These are phyloP conservation scores for Mycena indigotica DNA, from an alignment of 768 basidiomycete genomes.

Conservation along the genomic window DNA sequence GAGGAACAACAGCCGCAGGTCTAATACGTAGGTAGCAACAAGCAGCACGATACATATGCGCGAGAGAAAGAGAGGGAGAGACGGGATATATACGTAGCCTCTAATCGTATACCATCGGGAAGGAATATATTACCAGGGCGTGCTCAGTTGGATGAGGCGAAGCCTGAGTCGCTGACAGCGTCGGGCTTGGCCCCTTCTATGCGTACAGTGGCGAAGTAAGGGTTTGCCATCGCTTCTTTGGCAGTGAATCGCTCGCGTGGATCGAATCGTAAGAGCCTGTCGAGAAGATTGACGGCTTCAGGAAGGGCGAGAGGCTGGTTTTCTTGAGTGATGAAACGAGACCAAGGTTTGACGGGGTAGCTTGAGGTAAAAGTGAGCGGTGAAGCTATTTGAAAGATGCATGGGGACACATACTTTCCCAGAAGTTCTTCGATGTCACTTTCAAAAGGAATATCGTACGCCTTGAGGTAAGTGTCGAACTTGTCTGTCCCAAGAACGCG, in stretches of 20 bases:
- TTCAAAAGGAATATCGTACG: conserved; percentile 92
- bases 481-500: conserved; percentile 97
- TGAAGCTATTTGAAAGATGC: background rate
- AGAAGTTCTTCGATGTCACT: conserved; percentile 91
- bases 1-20: no score
- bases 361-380: conserved; percentile 38
- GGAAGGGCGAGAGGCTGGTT: conserved; percentile 95
- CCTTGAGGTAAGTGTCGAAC: conserved; percentile 85
- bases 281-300: conserved; percentile 93
- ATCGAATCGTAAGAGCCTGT: conserved; percentile 94
- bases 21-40: no score
- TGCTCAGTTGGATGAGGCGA: conserved; percentile 9
- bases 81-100: background rate
- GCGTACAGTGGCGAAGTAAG: conserved; percentile 75
- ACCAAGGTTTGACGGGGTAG: conserved; percentile 93
- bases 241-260: conserved; percentile 96
- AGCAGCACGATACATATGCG: no score
- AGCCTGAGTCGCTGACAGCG: conserved; percentile 18
- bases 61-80: no score
- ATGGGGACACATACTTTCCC: conserved; percentile 55
- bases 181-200: conserved; percentile 18
- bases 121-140: background rate
- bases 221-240: conserved; percentile 84
- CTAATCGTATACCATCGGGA: background rate
- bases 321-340: conserved; percentile 90